A percentile compares a stretch with the other conserved stretches of the same genome.
Conservation (phyloP, 495 filamentous ascomycete genomes). For the Talaromyces proteolyticus region DNA sequence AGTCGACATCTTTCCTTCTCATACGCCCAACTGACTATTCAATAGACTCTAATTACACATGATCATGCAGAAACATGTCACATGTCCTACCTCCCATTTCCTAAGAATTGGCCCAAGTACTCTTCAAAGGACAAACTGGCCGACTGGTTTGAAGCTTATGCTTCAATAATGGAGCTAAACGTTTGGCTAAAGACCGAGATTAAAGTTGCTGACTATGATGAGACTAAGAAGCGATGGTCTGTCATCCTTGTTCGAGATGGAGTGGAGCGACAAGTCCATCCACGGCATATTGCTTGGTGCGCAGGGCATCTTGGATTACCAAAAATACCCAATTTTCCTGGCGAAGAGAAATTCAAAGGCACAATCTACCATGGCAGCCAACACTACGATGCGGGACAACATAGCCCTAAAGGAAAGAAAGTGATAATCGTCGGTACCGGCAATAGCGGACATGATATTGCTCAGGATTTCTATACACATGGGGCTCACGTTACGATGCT, state of each 20-base stretch:
- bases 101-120: slow-evolving; percentile 58
- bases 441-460: slow-evolving; percentile 81
- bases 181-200: slow-evolving; percentile 61
- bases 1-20: too few relatives aligned
- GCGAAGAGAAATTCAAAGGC: slow-evolving; percentile 51
- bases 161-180: slow-evolving; percentile 67
- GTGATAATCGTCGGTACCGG: slow-evolving; percentile 73
- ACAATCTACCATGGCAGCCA: slow-evolving; percentile 61
- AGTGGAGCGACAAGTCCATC: slow-evolving; percentile 49
- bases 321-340: slow-evolving; percentile 56
- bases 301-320: slow-evolving; percentile 72
- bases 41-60: slow-evolving; percentile 75
- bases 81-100: slow-evolving; percentile 67
- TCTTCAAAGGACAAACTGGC: slow-evolving; percentile 79
- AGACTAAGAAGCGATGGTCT: slow-evolving; percentile 51
- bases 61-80: too few relatives aligned
- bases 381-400: slow-evolving; percentile 63
- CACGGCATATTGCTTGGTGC: slow-evolving; percentile 62
- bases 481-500: slow-evolving; percentile 73
- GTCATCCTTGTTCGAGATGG: slow-evolving; percentile 48
- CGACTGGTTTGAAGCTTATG: slow-evolving; percentile 73
- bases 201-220: slow-evolving; percentile 45
- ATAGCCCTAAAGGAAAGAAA: slow-evolving; percentile 75
- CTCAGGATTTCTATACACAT: slow-evolving; percentile 73
- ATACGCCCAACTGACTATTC: slow-evolving; percentile 59